These are phyloP conservation scores for Monsonia emarginata DNA, from an alignment of 441 rosid species.

Conservation along the genomic window DNA sequence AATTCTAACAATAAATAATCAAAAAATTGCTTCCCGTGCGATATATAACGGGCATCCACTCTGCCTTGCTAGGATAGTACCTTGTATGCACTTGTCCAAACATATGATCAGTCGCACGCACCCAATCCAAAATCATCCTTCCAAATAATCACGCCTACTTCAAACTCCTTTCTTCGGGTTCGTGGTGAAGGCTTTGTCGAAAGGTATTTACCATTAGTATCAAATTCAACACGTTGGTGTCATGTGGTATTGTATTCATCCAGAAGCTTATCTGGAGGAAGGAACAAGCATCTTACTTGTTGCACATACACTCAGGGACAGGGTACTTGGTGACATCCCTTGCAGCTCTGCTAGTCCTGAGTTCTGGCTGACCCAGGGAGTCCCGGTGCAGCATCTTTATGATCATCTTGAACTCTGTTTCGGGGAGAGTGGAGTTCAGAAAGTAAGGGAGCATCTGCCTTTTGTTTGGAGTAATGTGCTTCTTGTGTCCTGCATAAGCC, in stretches of 20 bases:
- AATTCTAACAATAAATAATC: not conserved
- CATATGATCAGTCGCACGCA: too few relatives aligned
- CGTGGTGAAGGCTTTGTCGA: not conserved
- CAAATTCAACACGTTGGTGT: too few relatives aligned
- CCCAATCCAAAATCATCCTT: constrained; percentile 7
- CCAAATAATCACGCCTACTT: constrained; percentile 19
- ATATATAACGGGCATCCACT: too few relatives aligned
- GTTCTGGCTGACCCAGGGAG: constrained; percentile 17
- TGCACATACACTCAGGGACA: constrained; percentile 20
- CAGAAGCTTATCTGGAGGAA: not conserved
- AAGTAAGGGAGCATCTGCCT: constrained; percentile 83
- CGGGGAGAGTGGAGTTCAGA: constrained; percentile 24
- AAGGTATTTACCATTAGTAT: not conserved
- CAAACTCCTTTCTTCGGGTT: not conserved
- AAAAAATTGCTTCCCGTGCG: not conserved
- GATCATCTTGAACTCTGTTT: constrained; percentile 52
- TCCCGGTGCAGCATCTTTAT: constrained; percentile 31
- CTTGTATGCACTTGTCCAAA: too few relatives aligned
- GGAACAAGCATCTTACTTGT: not conserved
- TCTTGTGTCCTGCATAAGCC: constrained; percentile 85
- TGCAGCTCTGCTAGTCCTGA: constrained; percentile 26
- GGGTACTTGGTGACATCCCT: constrained; percentile 51
- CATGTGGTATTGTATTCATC: not conserved
- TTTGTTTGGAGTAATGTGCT: constrained; percentile 77
- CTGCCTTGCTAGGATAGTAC: too few relatives aligned